Base-by-base conservation (phyloP, 225 moss, liverwort and hornwort species). In the Physcomitrellopsis africana region DNA sequence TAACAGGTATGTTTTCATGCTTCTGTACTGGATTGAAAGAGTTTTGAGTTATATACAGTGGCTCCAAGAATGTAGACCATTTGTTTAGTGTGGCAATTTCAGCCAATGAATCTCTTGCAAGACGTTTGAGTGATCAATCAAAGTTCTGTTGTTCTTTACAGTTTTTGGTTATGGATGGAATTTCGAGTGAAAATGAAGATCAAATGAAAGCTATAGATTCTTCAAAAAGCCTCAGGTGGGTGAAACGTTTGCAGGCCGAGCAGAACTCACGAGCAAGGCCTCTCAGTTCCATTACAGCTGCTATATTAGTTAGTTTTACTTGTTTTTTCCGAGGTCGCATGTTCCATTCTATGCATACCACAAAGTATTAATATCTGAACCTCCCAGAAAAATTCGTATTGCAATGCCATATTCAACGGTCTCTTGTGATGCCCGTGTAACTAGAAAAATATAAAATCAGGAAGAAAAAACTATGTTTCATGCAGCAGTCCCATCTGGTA, bases 151-250 rank as follows among this genome's bases (percentile, higher is more conserved):
- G 56, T 75, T 14, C 55, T 74, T 67, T 83, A 72, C 87, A 94
- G 96, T 23, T 81, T 91, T 67, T 96, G 94, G 92, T 82, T 94
- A 77, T 96, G 96, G 94, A 92, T 82, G 71, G 92, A 89, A 20
- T 89, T 92, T 37, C 32, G 54, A 94, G 96, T 24, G 91, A 78
- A 75, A 87, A 81, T 76, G 92, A 92, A 54, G 92, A 92, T 76
- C 91, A 96, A 80, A 92, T 96, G 24, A 87, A 90, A 77, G 76
- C 78, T 60, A 92, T 92, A 49, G 87, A 81, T 26, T 91, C 91
- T 42, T 85, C 95, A 3, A 95, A 95, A 75, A 93, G 93, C 81
- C 95, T 93, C 67, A 88, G 93, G 15, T 95, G 95, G 89, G 91
- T 58, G 91, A 94, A 81, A 89, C 96, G 8, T 96, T 96, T 85